phyloP scores from a whole-genome alignment of 1,139 yeast genomes.

The Geotrichum europaeum region DNA sequence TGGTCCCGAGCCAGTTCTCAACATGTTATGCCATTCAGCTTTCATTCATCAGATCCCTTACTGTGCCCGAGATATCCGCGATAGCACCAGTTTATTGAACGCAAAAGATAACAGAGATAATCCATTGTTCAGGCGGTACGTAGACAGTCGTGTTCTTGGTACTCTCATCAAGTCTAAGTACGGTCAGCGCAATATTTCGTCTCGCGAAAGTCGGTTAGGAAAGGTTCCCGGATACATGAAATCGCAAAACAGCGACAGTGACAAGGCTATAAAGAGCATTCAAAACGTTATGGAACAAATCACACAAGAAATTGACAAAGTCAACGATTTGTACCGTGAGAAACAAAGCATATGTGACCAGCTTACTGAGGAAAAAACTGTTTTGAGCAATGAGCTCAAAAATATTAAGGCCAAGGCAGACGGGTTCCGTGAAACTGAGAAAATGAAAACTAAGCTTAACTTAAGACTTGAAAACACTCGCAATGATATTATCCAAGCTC shows the following conservation, averaged over 20 bases:
- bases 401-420: not conserved
- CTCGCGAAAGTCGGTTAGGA: constrained; percentile 1
- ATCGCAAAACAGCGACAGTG: constrained; percentile 1
- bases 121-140: constrained; percentile 48
- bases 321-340: not conserved
- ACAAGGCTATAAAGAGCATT: not conserved
- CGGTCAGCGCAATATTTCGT: constrained; percentile 14
- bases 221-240: constrained; percentile 4
- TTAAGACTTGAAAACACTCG: not conserved
- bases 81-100: not conserved
- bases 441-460: not conserved
- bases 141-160: constrained; percentile 53
- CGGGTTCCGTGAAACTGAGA: not conserved
- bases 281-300: not conserved
- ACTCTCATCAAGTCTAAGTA: constrained; percentile 45
- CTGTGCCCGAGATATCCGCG: constrained; percentile 37
- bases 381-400: not conserved
- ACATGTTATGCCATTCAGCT: constrained; percentile 61
- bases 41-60: constrained; percentile 63
- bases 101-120: constrained; percentile 33
- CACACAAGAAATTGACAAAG: not conserved
- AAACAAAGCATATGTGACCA: not conserved
- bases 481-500: not conserved
- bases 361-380: not conserved
- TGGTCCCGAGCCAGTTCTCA: constrained; percentile 72